Conservation (phyloP, 345 rosid species). For the Sapria himalayana region DNA sequence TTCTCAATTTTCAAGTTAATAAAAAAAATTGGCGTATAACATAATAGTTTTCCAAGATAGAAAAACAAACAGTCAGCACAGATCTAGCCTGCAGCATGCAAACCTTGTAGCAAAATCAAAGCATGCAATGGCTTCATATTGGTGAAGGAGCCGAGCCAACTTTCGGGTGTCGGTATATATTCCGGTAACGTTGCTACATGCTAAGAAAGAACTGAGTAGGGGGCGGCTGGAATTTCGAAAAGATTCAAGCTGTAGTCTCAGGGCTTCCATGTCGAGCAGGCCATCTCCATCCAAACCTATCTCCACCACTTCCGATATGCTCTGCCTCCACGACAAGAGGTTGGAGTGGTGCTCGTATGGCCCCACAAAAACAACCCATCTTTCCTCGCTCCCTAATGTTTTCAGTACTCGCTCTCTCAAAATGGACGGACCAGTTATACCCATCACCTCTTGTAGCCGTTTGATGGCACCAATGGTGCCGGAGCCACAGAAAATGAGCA, state of each 20-base stretch:
- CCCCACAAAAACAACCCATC: slow-evolving; percentile 43
- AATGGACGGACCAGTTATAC: slow-evolving; percentile 24
- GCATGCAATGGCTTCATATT: slow-evolving; percentile 28
- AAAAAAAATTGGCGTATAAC: no score
- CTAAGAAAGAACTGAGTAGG: slow-evolving; percentile 34
- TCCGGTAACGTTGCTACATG: slow-evolving; percentile 45
- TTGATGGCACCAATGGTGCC: slow-evolving; percentile 40
- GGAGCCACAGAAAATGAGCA: slow-evolving; percentile 31
- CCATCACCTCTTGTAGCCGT: slow-evolving; percentile 41
- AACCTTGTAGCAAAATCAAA: slow-evolving; percentile 49
- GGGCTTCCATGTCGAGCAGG: slow-evolving; percentile 13
- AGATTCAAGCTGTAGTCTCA: slow-evolving; percentile 11
- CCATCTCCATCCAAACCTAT: slow-evolving; percentile 22
- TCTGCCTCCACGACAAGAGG: slow-evolving; percentile 43
- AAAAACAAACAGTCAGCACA: no score
- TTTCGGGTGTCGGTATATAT: slow-evolving; percentile 21
- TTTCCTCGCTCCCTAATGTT: slow-evolving; percentile 16
- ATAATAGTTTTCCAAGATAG: no score
- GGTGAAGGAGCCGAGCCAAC: slow-evolving; percentile 28
- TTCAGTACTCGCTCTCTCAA: slow-evolving; percentile 15
- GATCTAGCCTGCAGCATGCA: no score
- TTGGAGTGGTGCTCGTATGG: slow-evolving; percentile 58
- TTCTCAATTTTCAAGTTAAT: no score
- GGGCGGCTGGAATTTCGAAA: slow-evolving; percentile 18
- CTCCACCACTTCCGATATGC: slow-evolving; percentile 38